Base-by-base conservation (phyloP, 2,329 filamentous ascomycete genomes). In the Ophiostoma populinum region DNA sequence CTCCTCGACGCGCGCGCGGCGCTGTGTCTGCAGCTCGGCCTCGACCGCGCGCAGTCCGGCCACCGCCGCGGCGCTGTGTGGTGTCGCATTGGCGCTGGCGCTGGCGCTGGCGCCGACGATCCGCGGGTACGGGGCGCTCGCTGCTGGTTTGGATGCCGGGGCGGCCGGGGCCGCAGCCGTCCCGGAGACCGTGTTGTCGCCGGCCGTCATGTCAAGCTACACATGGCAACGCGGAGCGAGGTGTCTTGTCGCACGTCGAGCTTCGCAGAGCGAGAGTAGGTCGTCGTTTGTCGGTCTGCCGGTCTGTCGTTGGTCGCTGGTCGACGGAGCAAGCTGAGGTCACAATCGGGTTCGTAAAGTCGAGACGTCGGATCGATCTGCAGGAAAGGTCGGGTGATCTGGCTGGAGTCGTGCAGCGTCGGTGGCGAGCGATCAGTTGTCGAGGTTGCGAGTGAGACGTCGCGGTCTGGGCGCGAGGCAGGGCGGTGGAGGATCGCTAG, bases 1-100 rank as follows among this genome's bases (percentile, higher is more conserved):
- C 54, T 75, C 67, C 58, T 83, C 76, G 48, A 94, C 71, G 50
- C 86, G 72, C 55, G 73, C 69, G 59, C 92, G 81, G 52, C 80
- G 74, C 59, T 80, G 70, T 56, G 77, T 77, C 55, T 79, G 70
- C 49, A 76, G 75, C 61, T 90, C 35, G 32, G 6, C n/a, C 18
- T 40, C 35, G 4, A 24, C 15, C 3, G 24, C 20, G 8, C 18
- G 27, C 24, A 34, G 10, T 13, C n/a, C n/a, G 8, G 31, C 17
- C 8, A 25, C 9, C 6, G 17, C 32, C 15, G 28, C n/a, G 24
- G 7, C 17, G 17, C 25, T 28, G 12, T n/a, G 8, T n/a, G n/a
- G n/a, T n/a, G n/a, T n/a, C 15, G 12, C 13, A n/a, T 5, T 7
- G 32, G 12, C n/a, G 20, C 29, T 22, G 7, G 10, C 13, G 25